Evolutionary conservation across 805 yeast genomes (phyloP).

Genomic region (Sugiyamaella smithiae): DNA sequence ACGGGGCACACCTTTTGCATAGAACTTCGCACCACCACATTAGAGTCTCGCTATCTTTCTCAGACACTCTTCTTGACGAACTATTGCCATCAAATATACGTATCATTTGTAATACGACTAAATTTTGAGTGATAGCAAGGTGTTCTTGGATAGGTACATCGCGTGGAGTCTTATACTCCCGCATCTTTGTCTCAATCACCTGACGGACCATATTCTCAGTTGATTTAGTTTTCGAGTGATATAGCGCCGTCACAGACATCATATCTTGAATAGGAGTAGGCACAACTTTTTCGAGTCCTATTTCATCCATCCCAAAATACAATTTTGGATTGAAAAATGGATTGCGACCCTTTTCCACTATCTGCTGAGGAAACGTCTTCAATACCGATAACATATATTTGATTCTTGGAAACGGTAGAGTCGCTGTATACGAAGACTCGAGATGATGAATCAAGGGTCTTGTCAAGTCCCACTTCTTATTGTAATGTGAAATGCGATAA

Average conservation of each 20-base stretch:
- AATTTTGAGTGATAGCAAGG: neutral
- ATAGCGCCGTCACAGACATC: neutral
- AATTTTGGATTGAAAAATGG: neutral
- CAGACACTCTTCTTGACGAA: neutral
- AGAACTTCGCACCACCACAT: conserved; percentile 1
- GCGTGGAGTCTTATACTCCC: neutral
- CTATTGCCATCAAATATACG: neutral
- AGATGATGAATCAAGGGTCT: no score
- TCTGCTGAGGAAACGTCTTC: neutral
- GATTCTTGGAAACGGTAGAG: neutral
- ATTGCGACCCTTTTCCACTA: neutral
- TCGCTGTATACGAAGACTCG: no score
- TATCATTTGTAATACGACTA: neutral
- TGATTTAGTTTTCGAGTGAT: neutral
- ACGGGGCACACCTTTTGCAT: neutral
- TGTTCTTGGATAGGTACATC: conserved; percentile 1
- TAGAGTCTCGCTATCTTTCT: neutral
- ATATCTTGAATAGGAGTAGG: neutral
- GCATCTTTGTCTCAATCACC: neutral
- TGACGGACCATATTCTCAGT: neutral
- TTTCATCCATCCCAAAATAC: neutral
- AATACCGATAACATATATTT: neutral
- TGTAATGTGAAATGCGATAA: no score
- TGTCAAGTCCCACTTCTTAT: no score
- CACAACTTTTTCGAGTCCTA: no score